phyloP scores from a whole-genome alignment of 176 grass and related monocot species.

The Juncus inflexus region DNA sequence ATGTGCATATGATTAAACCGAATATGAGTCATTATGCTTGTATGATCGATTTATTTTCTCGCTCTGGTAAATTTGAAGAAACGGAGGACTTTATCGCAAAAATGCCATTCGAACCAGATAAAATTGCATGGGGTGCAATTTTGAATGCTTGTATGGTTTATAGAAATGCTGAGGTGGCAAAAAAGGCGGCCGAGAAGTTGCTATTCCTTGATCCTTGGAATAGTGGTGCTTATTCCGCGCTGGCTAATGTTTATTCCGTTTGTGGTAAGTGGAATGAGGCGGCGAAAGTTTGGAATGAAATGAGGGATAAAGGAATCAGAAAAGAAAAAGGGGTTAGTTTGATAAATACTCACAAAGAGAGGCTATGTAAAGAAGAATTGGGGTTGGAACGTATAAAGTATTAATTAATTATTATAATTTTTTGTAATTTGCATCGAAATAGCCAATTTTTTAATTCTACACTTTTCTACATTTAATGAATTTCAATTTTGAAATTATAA shows the following conservation, averaged over 20 bases:
- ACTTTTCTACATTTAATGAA: too few relatives aligned
- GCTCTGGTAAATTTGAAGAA: conserved; percentile 51
- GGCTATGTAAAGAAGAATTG: too few relatives aligned
- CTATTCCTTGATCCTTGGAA: conserved; percentile 58
- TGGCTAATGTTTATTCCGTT: conserved; percentile 89
- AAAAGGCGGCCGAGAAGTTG: conserved; percentile 60
- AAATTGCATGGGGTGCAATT: conserved; percentile 67
- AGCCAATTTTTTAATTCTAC: too few relatives aligned
- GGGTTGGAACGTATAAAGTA: too few relatives aligned
- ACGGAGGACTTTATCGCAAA: conserved; percentile 62
- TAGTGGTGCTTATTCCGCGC: conserved; percentile 71
- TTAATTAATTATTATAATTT: too few relatives aligned
- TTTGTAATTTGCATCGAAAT: too few relatives aligned
- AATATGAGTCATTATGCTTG: conserved; percentile 77
- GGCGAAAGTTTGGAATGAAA: conserved; percentile 69
- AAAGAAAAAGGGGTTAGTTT: conserved; percentile 88
- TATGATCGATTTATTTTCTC: conserved; percentile 84
- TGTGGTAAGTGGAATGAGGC: conserved; percentile 81
- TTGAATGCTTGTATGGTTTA: conserved; percentile 71
- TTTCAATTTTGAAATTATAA: too few relatives aligned
- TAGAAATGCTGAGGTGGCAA: conserved; percentile 61
- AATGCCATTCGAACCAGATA: conserved; percentile 63
- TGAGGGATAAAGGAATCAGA: conserved; percentile 62
- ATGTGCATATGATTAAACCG: conserved; percentile 44
- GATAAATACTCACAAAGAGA: conserved; percentile 27